Evolutionary conservation across 495 filamentous ascomycete genomes (phyloP), one percentile per base, ranked within the genome.

Genomic region (Tuber indicum): DNA sequence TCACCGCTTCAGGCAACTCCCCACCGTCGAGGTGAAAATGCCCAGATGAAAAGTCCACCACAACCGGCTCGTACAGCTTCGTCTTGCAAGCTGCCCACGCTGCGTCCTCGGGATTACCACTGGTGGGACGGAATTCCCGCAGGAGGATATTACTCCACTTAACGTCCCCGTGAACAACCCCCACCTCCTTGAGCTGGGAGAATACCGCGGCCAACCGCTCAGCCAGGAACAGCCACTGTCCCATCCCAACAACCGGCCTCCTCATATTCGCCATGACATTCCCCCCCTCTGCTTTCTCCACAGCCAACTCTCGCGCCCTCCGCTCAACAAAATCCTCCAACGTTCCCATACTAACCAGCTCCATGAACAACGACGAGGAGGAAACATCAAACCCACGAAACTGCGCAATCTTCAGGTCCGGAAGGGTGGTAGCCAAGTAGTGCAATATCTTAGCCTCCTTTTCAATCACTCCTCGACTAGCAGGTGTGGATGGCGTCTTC

Each of bases 61-160:
- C 12, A 2, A 83, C 73, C 0, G 82, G 81, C 49, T 75, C 75
- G n/a, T 58, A 70, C 72, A 81, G 21, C 44, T 2, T 70, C 21
- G 39, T 71, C 0, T 71, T 72, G 26, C 58, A 80, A 5, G 26
- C 58, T 1, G 19, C 14, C 78, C 78, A 80, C 10, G 74, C 17
- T 2, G 41, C 44, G 42, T 80, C 78, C 3, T 43, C 42, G 14
- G 4, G 26, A 36, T 19, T 17, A 14, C 16, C 39, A 21, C 6
- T 1, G 9, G 14, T 23, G 6, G 70, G 73, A 3, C n/a, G n/a
- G 45, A 69, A 74, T 39, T 76, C 47, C 4, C 77, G 75, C 8
- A 83, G 73, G 4, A 83, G 75, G 47, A 83, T 74, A 43, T 83
- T 83, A 66, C 78, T 52, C 81, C 76, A 83, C 52, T 83, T 83